Conservation (phyloP, 345 rosid species). For the Jatropha curcas region DNA sequence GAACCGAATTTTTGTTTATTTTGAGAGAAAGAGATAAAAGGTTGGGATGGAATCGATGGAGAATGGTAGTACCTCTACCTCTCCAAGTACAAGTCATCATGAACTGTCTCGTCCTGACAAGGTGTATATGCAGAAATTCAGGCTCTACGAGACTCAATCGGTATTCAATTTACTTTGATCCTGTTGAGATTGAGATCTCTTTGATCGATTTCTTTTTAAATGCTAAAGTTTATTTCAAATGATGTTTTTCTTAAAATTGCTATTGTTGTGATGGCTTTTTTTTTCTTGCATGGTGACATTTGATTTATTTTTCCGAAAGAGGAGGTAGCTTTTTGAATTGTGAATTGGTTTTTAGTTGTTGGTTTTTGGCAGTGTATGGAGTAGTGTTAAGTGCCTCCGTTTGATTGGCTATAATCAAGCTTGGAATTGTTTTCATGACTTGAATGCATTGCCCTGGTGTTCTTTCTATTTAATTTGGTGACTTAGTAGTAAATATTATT, state of each 20-base stretch:
- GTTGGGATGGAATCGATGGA: slow-evolving; percentile 5
- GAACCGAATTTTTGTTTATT: background rate
- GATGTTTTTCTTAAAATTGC: background rate
- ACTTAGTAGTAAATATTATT: background rate
- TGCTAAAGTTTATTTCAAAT: background rate
- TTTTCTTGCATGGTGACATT: background rate
- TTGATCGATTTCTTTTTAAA: background rate
- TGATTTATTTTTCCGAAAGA: background rate
- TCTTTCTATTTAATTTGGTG: no score
- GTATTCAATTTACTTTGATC: slow-evolving; percentile 28
- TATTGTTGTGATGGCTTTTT: background rate
- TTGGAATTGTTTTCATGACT: background rate
- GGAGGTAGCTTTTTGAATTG: no score
- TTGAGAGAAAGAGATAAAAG: background rate
- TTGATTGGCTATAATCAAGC: background rate
- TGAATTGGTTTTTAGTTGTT: background rate
- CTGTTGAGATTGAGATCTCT: background rate
- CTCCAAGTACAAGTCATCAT: background rate
- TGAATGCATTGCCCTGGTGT: background rate
- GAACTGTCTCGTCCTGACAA: slow-evolving; percentile 7
- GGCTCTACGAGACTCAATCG: slow-evolving; percentile 81
- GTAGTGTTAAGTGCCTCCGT: background rate
- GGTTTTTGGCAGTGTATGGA: background rate
- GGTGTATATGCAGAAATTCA: slow-evolving; percentile 50
- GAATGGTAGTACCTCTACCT: slow-evolving; percentile 12